These are phyloP conservation scores for Teratosphaeria pseudoeucalypti DNA, from an alignment of 2,329 filamentous ascomycete genomes.

Conservation along the genomic window DNA sequence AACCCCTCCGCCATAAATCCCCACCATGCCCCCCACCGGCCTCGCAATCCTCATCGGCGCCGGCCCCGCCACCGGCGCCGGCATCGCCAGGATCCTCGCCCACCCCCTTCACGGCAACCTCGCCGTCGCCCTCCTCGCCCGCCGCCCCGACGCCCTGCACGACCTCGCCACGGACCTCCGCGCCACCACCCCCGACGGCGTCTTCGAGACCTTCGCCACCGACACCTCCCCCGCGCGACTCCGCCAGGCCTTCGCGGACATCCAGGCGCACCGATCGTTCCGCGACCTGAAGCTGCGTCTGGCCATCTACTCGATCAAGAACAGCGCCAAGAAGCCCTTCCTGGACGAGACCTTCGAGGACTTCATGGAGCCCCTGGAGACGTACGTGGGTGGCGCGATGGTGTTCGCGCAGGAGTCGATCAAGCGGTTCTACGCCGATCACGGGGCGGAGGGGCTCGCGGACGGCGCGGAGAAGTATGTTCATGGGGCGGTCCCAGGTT, in stretches of 20 bases:
- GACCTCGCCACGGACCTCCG: constrained; percentile 34
- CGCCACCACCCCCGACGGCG: constrained; percentile 31
- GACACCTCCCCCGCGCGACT: constrained; percentile 41
- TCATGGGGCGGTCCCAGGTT: too few relatives aligned
- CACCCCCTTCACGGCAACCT: constrained; percentile 43
- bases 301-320: constrained; percentile 48
- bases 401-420: constrained; percentile 45
- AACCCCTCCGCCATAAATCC: too few relatives aligned
- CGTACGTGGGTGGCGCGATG: constrained; percentile 47
- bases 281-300: constrained; percentile 40
- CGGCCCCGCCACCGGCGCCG: constrained; percentile 41
- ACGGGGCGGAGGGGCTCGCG: constrained; percentile 37
- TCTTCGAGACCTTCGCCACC: constrained; percentile 43
- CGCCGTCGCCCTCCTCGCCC: constrained; percentile 45
- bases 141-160: constrained; percentile 36
- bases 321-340: constrained; percentile 45
- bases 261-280: constrained; percentile 40
- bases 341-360: constrained; percentile 43
- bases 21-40: constrained; percentile 36
- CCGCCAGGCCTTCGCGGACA: constrained; percentile 38
- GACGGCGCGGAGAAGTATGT: constrained; percentile 35
- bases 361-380: constrained; percentile 38
- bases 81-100: constrained; percentile 47
- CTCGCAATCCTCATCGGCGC: constrained; percentile 44
- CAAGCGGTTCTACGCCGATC: constrained; percentile 42